Evolutionary conservation across 768 basidiomycete genomes (phyloP), one percentile per base, ranked within the genome.

Genomic region (Boletus insuetus): DNA sequence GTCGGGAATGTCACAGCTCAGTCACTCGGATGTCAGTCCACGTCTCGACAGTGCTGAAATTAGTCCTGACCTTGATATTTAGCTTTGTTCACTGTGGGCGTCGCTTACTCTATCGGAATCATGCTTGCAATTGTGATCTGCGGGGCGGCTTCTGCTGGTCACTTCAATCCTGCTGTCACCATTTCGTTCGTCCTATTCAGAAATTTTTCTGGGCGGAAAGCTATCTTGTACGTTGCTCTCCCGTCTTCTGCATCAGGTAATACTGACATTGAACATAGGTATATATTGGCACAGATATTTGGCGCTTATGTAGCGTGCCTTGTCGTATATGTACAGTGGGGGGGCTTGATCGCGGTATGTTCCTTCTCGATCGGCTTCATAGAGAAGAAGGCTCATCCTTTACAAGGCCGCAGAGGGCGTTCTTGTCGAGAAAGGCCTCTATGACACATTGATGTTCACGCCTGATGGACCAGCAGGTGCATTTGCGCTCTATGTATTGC

Each of bases 151-250:
- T 86, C 83, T 13, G 83, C 82, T 12, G 81, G 84, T 20, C 86
- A 88, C 61, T 82, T 88, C 65, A 84, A 77, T 51, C 90, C 89
- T 3, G 77, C 80, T 46, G 75, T 88, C 20, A 83, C 85, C 4
- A 71, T 87, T 45, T 69, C 78, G 9, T 69, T 78, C 41, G 70
- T 76, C 17, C 11, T 86, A 14, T 81, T 82, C 74, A 81, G 73
- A 55, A 78, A 78, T 1, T 84, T 86, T 68, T 82, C 86, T 2
- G 50, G 67, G 13, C 49, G 64, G 43, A 87, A 84, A 53, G 84
- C 79, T 4, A 44, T 71, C 26, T 71, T 80, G 85, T 85, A 39
- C 54, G 72, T 63, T n/a, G 17, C 13, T 40, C 14, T 56, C 54
- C 34, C 38, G 58, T 54, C 49, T 39, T 54, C 46, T 43, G 11